Base-by-base conservation (phyloP, 78 protist species). In the Planoprotostelium fungivorum region DNA sequence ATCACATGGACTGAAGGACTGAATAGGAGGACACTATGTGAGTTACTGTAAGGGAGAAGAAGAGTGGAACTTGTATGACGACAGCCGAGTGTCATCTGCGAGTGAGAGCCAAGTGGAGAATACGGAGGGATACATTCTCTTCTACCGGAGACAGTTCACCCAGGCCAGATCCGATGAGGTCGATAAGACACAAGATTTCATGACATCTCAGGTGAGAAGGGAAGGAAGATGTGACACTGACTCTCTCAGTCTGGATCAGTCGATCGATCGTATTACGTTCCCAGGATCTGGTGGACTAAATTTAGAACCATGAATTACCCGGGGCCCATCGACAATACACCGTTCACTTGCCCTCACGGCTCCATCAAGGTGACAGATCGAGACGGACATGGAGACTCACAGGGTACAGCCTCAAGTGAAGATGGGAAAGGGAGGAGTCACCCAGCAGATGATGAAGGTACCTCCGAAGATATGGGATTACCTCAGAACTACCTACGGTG, bases 21-120 rank as follows among this genome's bases (percentile, higher is more conserved):
- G 73, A 51, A 25, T 51, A 39, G 89, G 89, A 10, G 97, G 97
- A 0, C 97, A 96, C 86, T 96, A 96, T 87, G 92, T 93, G 0
- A 93, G 95, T 5, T 87, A 87, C 84, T 87, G 91, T 28, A 35
- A 35, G 39, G 38, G 90, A 85, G 0, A 86, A 29, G 92, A 84
- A n/a, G 16, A 29, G 31, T 95, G 96, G 96, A 10, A 84, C 84
- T 37, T 83, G 39, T 94, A 87, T 28, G 93, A 94, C 86, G 96
- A 94, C 89, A 0, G 51, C 28, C 28, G 0, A 5, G 88, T 51
- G 35, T 35, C 5, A 34, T 35, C 9, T 29, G 87, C 0, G 36
- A 0, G 10, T 5, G 51, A 28, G 28, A 37, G 37, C 38, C 38
- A 9, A 1, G 34, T 88, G 37, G n/a, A 23, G 29, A 23, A 38